Evolutionary conservation across 1,284 basidiomycete genomes (phyloP).

Genomic region (Leccinum ponderosum): DNA sequence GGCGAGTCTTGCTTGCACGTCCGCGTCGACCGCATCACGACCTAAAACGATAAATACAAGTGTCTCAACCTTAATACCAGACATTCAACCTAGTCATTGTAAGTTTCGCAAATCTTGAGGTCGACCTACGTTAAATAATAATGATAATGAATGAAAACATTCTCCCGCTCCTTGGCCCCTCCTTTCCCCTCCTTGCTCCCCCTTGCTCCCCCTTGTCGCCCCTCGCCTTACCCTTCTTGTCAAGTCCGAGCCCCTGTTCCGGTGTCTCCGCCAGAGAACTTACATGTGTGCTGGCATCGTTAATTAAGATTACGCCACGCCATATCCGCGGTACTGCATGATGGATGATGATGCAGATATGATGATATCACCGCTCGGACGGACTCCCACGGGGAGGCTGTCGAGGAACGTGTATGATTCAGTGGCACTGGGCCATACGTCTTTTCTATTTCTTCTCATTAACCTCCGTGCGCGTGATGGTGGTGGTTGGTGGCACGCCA

Average conservation of each 20-base stretch:
- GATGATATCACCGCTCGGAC: background rate
- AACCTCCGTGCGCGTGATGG: background rate
- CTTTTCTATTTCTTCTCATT: background rate
- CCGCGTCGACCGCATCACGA: background rate
- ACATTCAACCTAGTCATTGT: background rate
- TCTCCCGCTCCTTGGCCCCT: background rate
- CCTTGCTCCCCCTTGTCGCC: background rate
- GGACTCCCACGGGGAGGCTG: background rate
- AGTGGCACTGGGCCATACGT: background rate
- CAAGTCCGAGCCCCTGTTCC: background rate
- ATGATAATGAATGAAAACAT: background rate
- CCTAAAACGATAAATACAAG: background rate
- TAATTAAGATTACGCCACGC: background rate
- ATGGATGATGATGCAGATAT: background rate
- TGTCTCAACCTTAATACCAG: background rate
- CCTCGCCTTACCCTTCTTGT: background rate
- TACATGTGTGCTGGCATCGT: background rate
- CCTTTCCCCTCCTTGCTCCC: background rate
- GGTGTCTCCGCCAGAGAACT: background rate
- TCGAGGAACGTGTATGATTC: background rate
- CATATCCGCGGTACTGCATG: background rate
- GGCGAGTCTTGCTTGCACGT: background rate
- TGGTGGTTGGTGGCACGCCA: background rate
- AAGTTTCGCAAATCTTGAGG: background rate
- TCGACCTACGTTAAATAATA: background rate